Conservation (phyloP, 2,329 filamentous ascomycete species). For the Neonectria sp. region DNA sequence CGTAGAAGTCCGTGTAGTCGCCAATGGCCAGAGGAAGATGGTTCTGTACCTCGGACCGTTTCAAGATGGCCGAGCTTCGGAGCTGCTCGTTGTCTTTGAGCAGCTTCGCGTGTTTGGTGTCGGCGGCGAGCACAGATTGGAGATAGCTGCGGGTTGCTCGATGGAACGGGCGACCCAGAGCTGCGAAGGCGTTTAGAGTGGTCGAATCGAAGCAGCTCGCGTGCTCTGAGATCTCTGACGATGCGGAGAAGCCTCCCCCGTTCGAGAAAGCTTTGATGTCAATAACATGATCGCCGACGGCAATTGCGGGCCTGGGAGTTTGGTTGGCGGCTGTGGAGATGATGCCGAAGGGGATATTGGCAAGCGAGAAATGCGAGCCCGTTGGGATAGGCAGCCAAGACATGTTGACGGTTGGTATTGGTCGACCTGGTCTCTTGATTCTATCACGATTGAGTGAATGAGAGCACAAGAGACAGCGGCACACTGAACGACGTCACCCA, state of each 20-base stretch:
- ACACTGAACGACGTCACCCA: constrained; percentile 23
- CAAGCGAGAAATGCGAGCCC: constrained; percentile 64
- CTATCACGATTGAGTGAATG: neutral
- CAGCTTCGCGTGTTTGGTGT: constrained; percentile 59
- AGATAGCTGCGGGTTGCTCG: constrained; percentile 80
- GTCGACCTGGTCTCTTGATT: constrained; percentile 1
- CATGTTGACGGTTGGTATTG: constrained; percentile 26
- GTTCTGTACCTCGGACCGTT: constrained; percentile 66
- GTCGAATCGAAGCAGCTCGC: constrained; percentile 45
- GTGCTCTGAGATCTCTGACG: constrained; percentile 46
- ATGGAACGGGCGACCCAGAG: constrained; percentile 77
- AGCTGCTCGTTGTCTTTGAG: constrained; percentile 56
- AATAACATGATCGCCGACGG: constrained; percentile 80
- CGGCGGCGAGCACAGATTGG: constrained; percentile 70
- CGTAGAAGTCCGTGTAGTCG: constrained; percentile 91
- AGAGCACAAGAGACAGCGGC: neutral
- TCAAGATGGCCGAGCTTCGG: constrained; percentile 47
- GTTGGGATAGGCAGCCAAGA: constrained; percentile 53
- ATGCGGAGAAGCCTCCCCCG: constrained; percentile 56
- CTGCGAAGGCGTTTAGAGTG: constrained; percentile 54
- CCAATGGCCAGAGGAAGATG: constrained; percentile 84
- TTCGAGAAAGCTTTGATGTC: constrained; percentile 76
- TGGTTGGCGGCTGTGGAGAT: constrained; percentile 74
- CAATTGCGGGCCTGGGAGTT: constrained; percentile 75
- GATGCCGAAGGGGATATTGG: constrained; percentile 88